These are phyloP conservation scores for Betula pendula DNA, from an alignment of 306 rosid genomes.

Conservation along the genomic window DNA sequence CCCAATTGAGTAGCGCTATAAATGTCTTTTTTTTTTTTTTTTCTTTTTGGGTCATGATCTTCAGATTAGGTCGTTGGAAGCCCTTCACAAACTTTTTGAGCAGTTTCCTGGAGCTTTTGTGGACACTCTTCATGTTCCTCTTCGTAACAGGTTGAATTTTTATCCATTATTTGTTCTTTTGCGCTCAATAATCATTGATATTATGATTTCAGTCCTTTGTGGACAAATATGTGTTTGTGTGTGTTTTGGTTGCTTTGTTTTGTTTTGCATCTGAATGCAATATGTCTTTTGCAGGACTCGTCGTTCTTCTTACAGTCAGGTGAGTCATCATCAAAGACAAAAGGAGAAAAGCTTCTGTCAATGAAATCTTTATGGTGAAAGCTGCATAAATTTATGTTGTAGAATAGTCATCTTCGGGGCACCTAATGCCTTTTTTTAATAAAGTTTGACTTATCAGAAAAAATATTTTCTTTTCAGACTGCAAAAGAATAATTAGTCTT, in stretches of 20 bases:
- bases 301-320: conserved; percentile 53
- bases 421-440: no score
- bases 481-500: not conserved
- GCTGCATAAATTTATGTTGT: not conserved
- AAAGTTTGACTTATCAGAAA: no score
- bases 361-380: conserved; percentile 9
- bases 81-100: conserved; percentile 79
- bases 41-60: conserved; percentile 17
- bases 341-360: conserved; percentile 1
- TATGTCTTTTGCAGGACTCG: conserved; percentile 54
- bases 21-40: not conserved
- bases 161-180: conserved; percentile 3
- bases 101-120: conserved; percentile 91
- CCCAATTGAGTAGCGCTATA: conserved; percentile 3
- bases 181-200: not conserved
- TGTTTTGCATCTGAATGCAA: conserved; percentile 11
- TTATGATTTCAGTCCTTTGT: conserved; percentile 18
- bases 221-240: not conserved
- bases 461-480: not conserved
- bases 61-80: conserved; percentile 94
- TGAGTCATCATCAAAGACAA: conserved; percentile 29
- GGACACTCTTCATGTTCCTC: conserved; percentile 63
- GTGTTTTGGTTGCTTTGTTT: not conserved
- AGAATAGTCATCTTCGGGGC: not conserved
- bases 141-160: conserved; percentile 52